Evolutionary conservation across 768 basidiomycete species (phyloP).

Genomic region (Lactarius hengduanensis): DNA sequence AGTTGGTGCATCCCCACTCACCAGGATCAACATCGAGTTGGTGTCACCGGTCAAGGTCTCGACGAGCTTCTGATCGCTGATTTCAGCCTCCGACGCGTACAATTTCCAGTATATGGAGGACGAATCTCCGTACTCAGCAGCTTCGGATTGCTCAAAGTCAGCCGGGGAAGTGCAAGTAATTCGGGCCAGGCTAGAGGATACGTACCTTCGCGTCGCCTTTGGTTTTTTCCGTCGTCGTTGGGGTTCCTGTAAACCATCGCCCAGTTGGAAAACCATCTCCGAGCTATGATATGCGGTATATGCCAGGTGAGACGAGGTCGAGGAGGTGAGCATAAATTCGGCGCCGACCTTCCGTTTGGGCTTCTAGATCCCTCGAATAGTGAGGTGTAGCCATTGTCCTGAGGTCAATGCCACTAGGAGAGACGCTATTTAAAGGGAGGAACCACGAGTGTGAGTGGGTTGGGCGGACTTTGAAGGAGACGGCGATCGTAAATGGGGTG

Average conservation of each 20-base stretch:
- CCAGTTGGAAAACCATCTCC: not conserved
- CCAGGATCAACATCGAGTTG: constrained; percentile 24
- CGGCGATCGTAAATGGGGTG: too few relatives aligned
- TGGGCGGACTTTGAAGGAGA: too few relatives aligned
- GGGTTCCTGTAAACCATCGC: not conserved
- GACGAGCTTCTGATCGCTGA: constrained; percentile 18
- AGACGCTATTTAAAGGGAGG: too few relatives aligned
- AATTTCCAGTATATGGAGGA: constrained; percentile 24
- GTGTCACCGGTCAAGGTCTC: constrained; percentile 24
- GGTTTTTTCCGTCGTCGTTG: not conserved
- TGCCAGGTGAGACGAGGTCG: not conserved
- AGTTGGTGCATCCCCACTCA: not conserved
- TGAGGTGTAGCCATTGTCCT: not conserved
- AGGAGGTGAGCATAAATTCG: not conserved
- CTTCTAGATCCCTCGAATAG: not conserved
- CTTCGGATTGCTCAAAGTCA: not conserved
- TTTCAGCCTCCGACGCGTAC: constrained; percentile 21
- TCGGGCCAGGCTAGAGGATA: not conserved
- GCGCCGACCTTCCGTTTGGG: not conserved
- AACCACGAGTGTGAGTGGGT: too few relatives aligned
- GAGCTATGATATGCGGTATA: not conserved
- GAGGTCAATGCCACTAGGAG: too few relatives aligned
- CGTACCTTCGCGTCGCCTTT: not conserved
- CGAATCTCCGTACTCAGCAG: not conserved
- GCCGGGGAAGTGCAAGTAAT: not conserved